These are phyloP conservation scores for Brassica nigra DNA, from an alignment of 345 rosid species.

Conservation along the genomic window DNA sequence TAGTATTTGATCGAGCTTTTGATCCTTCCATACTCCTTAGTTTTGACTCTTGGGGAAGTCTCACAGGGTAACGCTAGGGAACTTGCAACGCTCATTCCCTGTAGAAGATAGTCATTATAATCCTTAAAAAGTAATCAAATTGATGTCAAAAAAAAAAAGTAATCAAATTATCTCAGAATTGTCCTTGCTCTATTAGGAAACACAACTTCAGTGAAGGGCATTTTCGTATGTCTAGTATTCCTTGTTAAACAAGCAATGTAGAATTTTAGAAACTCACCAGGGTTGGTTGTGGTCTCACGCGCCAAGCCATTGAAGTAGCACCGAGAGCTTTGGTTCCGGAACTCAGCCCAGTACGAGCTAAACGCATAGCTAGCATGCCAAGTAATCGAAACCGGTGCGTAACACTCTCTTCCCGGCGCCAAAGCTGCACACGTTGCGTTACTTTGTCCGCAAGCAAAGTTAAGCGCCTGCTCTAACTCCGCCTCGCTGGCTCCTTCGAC, in stretches of 20 bases:
- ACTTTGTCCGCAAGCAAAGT: conserved; percentile 50
- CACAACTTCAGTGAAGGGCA: neutral
- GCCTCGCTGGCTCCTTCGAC: conserved; percentile 44
- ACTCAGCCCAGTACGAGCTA: conserved; percentile 73
- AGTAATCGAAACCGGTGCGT: conserved; percentile 51
- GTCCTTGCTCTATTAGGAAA: neutral
- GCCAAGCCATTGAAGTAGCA: conserved; percentile 82
- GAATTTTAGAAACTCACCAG: conserved; percentile 53
- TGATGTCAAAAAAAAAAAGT: neutral
- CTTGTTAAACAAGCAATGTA: conserved; percentile 2
- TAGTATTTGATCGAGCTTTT: conserved; percentile 17
- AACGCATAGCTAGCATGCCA: conserved; percentile 80
- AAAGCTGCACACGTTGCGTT: conserved; percentile 59
- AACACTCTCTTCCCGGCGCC: conserved; percentile 59
- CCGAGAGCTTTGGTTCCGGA: conserved; percentile 52
- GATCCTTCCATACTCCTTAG: neutral
- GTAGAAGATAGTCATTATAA: neutral
- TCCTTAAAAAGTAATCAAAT: neutral
- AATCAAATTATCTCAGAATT: too few relatives aligned
- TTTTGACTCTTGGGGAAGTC: neutral
- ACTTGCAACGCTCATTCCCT: conserved; percentile 38
- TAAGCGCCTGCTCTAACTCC: conserved; percentile 46
- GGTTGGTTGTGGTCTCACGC: conserved; percentile 55
- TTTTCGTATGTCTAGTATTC: neutral
- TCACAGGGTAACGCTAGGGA: conserved; percentile 38